Percentiles rank a stretch among this genome's conserved stretches.
These are phyloP conservation scores for Circinella umbellata DNA, from an alignment of 371 early-diverging fungal species.

Conservation along the genomic window DNA sequence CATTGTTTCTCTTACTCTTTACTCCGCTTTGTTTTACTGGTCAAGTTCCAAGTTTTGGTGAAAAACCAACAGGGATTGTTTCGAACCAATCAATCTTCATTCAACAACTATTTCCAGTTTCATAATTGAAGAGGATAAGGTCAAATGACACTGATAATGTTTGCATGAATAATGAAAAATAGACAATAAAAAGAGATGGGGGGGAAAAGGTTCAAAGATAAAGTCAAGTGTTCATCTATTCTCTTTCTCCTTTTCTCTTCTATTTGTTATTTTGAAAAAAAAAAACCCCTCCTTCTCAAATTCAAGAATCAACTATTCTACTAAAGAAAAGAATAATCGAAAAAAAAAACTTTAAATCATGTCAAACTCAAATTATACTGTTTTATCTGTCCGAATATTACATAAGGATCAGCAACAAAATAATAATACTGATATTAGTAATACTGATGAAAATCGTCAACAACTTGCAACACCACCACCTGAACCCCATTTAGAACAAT, in stretches of 20 bases:
- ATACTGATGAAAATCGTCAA: background rate
- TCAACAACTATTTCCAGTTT: background rate
- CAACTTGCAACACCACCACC: background rate
- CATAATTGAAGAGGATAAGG: background rate
- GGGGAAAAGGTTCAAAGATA: too few relatives aligned
- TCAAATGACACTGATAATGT: slow-evolving; percentile 8
- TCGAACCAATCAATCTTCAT: slow-evolving; percentile 1
- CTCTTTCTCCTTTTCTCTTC: background rate
- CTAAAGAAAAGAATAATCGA: too few relatives aligned
- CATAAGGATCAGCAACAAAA: background rate
- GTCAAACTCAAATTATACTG: slow-evolving; percentile 3
- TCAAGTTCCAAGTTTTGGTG: background rate
- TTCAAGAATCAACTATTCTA: too few relatives aligned
- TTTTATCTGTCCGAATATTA: background rate
- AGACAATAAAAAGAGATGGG: background rate
- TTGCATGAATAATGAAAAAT: background rate
- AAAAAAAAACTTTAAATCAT: background rate
- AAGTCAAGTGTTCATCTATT: background rate
- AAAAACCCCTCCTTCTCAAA: too few relatives aligned
- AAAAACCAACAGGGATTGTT: background rate
- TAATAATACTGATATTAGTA: background rate
- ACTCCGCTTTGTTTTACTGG: background rate
- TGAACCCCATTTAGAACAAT: background rate
- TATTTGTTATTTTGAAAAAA: background rate
- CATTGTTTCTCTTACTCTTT: background rate